phyloP scores from a whole-genome alignment of 1,284 basidiomycete genomes.

The Ceratorhiza oryzae-sativae region DNA sequence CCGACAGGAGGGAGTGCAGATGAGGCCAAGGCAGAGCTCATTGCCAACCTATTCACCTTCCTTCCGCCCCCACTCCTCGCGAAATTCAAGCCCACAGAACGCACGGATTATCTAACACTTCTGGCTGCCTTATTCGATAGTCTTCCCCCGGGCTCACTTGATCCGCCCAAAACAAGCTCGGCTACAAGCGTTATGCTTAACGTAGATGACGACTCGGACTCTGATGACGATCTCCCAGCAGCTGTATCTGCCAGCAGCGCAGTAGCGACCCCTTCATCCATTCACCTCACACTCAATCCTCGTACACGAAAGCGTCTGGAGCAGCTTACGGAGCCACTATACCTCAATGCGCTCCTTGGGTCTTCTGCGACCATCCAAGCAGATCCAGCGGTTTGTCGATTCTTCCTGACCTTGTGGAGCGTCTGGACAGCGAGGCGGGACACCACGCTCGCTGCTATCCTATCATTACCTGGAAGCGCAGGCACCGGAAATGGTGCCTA shows the following conservation, averaged over 20 bases:
- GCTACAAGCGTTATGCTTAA: constrained; percentile 40
- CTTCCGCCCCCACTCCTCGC: constrained; percentile 56
- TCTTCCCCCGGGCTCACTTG: constrained; percentile 62
- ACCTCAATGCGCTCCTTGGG: constrained; percentile 59
- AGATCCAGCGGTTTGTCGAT: constrained; percentile 58
- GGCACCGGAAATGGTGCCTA: constrained; percentile 52
- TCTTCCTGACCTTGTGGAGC: constrained; percentile 62
- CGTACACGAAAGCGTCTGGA: constrained; percentile 64
- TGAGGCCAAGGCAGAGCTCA: constrained; percentile 60
- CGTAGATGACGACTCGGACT: constrained; percentile 51
- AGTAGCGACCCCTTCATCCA: constrained; percentile 48
- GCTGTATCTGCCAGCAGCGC: constrained; percentile 50
- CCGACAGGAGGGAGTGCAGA: constrained; percentile 48
- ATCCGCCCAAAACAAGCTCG: constrained; percentile 50
- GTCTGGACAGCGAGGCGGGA: constrained; percentile 68
- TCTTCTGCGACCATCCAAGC: constrained; percentile 50
- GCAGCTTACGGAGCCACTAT: constrained; percentile 57
- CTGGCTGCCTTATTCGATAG: constrained; percentile 60
- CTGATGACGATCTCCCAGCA: constrained; percentile 52
- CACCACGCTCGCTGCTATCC: constrained; percentile 52
- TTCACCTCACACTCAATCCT: constrained; percentile 54
- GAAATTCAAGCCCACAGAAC: constrained; percentile 54
- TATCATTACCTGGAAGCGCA: constrained; percentile 22
- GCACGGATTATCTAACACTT: constrained; percentile 60
- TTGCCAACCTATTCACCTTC: constrained; percentile 71